phyloP scores from a whole-genome alignment of 441 rosid species.

The Hura crepitans region DNA sequence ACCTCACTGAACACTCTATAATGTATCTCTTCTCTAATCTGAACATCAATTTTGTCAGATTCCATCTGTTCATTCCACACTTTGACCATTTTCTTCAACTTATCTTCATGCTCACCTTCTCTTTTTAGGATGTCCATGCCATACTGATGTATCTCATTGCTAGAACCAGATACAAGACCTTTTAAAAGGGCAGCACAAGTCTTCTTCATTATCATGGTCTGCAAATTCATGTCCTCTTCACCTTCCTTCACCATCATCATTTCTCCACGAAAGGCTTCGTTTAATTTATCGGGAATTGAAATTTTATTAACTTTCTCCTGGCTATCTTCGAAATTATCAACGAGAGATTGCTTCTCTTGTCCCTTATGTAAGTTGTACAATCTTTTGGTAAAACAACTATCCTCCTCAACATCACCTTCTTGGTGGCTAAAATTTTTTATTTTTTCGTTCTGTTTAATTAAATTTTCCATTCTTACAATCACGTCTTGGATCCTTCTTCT shows the following conservation, averaged over 20 bases:
- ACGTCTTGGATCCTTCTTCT: conserved; percentile 44
- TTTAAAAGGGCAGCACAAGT: conserved; percentile 35
- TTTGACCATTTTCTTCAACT: conserved; percentile 23
- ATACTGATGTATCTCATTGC: conserved; percentile 12
- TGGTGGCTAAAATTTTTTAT: conserved; percentile 23
- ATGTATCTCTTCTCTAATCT: conserved; percentile 23
- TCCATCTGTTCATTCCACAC: conserved; percentile 27
- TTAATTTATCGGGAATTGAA: conserved; percentile 23
- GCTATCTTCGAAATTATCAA: conserved; percentile 32
- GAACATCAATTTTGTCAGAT: conserved; percentile 21
- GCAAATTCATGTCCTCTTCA: conserved; percentile 39
- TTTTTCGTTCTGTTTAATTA: conserved; percentile 35
- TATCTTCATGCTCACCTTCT: conserved; percentile 28
- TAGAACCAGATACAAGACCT: conserved; percentile 31
- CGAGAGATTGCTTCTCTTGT: conserved; percentile 13
- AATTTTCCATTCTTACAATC: conserved; percentile 35
- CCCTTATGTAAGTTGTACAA: background rate
- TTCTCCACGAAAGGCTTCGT: conserved; percentile 27
- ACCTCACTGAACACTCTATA: conserved; percentile 21
- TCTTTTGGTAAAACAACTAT: conserved; percentile 11
- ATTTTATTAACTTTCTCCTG: conserved; percentile 37
- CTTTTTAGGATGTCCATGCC: conserved; percentile 25
- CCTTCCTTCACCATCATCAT: conserved; percentile 32
- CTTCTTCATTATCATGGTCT: conserved; percentile 35
- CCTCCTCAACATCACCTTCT: conserved; percentile 15